Percentiles rank a stretch among this genome's conserved stretches.
Conservation (phyloP, 2,329 filamentous ascomycete genomes). For the Diaporthe citrichinensis region DNA sequence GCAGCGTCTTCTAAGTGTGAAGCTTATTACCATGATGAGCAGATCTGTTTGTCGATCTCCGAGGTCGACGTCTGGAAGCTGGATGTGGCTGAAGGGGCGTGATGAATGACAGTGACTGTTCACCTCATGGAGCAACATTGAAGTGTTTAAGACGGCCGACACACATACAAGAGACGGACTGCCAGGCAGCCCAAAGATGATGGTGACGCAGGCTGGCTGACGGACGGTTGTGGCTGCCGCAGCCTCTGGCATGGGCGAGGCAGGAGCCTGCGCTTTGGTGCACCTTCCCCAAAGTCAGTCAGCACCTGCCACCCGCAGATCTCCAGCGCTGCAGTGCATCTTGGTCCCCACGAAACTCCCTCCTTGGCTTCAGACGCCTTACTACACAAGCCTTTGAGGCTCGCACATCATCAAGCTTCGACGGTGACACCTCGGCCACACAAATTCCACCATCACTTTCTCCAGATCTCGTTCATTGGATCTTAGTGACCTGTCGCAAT, state of each 20-base stretch:
- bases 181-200: background rate
- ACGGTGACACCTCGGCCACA: background rate
- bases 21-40: background rate
- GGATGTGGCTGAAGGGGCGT: background rate
- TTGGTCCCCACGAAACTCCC: background rate
- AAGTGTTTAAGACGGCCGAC: background rate
- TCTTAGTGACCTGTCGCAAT: background rate
- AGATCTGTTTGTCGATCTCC: background rate
- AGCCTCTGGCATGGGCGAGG: background rate
- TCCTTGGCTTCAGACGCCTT: background rate
- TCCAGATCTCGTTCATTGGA: background rate
- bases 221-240: background rate
- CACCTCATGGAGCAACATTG: background rate
- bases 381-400: background rate
- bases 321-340: background rate
- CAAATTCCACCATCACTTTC: background rate
- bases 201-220: background rate
- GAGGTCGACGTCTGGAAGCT: background rate
- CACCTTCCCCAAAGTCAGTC: background rate
- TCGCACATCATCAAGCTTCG: background rate
- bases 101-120: background rate
- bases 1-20: background rate
- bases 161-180: background rate
- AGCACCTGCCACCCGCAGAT: conserved; percentile 13
- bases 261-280: background rate